Evolutionary conservation across 1,284 basidiomycete species (phyloP), one percentile per base, ranked within the genome.

Genomic region (Sparassis latifolia): DNA sequence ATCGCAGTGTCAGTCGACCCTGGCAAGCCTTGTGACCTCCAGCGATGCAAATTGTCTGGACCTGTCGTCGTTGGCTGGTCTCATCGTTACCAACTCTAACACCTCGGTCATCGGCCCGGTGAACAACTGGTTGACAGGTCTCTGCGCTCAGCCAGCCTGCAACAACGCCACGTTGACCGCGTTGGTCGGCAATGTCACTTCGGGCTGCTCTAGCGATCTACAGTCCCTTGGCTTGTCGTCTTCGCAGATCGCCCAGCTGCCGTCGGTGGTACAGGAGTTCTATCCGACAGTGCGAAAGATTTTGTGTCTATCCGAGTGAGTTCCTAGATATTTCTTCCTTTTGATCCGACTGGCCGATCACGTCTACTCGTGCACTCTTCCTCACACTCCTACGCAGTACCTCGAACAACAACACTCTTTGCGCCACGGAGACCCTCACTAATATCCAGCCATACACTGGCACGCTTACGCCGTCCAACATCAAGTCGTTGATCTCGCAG

Each of bases 221-320:
- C 58, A 63, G 28, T 61, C 66, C 9, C 41, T 70, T 32, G 69
- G 72, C 12, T 39, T 71, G 37, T 59, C 61, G 20, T 55, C 67
- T 10, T 38, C 67, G 32, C 63, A 64, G 37, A 35, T 55, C 5
- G 45, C 50, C 39, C 38, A 53, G 39, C 57, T 75, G 37, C 70
- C 70, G 2, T 56, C 69, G 30, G 50, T 73, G 37, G 69, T 77
- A 9, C 69, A 80, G 55, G 50, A 62, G 40, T 64, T 62, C 27
- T 86, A 83, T 66, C 76, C 79, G 7, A 66, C 75, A 10, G 67
- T 71, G 31, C 73, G 82, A 52, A 57, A 78, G 56, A 58, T 78
- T 20, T 67, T 64, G 6, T 83, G 82, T 61, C 66, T 85, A 58
- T 69, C 76, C 54, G 77, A 82, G 80, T 84, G 55, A 59, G 80